Evolutionary conservation across 1,284 basidiomycete species (phyloP).

Genomic region (Somion occarium): DNA sequence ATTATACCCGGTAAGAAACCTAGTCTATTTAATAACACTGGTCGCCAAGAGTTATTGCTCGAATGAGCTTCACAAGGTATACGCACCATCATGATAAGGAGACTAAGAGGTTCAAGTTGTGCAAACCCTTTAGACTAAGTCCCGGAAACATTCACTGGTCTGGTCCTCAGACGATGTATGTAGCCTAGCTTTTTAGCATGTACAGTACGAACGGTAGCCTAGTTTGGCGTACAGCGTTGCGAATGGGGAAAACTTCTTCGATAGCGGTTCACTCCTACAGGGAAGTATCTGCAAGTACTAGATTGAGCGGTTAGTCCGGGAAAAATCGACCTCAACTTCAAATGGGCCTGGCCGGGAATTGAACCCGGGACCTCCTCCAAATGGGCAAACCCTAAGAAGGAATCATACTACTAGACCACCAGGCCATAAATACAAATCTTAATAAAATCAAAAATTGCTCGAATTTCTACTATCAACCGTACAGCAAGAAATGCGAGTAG

Average conservation of each 20-base stretch:
- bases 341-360: conserved; percentile 78
- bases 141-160: too few species aligned
- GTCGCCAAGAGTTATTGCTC: too few species aligned
- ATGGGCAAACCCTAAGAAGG: too few species aligned
- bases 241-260: too few species aligned
- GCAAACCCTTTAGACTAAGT: too few species aligned
- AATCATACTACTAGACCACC: background rate
- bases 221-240: background rate
- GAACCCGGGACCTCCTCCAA: conserved; percentile 83
- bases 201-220: background rate
- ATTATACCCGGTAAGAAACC: background rate
- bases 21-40: too few species aligned
- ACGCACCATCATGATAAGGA: too few species aligned
- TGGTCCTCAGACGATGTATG: background rate
- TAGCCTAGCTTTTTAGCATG: background rate
- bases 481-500: background rate
- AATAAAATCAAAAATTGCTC: background rate
- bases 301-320: background rate
- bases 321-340: background rate
- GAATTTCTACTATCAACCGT: background rate
- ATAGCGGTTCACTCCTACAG: too few species aligned
- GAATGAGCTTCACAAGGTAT: too few species aligned
- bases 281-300: too few species aligned
- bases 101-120: too few species aligned
- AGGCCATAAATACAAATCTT: background rate